Evolutionary conservation across 176 grass and related monocot species (phyloP).

Genomic region (Paspalum vaginatum): DNA sequence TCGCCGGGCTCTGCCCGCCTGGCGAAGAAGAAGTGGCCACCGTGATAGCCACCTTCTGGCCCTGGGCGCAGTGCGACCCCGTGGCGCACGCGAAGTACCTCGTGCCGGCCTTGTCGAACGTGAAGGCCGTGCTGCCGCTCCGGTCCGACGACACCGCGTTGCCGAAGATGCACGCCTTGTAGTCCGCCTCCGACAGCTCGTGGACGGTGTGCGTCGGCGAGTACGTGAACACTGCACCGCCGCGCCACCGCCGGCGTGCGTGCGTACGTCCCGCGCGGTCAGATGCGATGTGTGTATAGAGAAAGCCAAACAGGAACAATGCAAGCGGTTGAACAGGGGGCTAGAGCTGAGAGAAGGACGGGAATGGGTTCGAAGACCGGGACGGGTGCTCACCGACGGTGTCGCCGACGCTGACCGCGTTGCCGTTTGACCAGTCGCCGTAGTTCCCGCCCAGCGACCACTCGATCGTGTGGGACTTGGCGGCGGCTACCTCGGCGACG

Average conservation of each 20-base stretch:
- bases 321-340: too few species aligned
- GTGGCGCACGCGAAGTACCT: slow-evolving; percentile 54
- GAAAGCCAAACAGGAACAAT: neutral
- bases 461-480: slow-evolving; percentile 39
- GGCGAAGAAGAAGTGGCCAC: neutral
- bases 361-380: neutral
- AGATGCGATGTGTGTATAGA: neutral
- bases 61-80: slow-evolving; percentile 39
- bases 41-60: slow-evolving; percentile 49
- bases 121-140: slow-evolving; percentile 29
- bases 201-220: slow-evolving; percentile 40
- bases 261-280: neutral
- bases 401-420: slow-evolving; percentile 46
- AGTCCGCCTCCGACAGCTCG: slow-evolving; percentile 56
- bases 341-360: too few species aligned
- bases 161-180: slow-evolving; percentile 35
- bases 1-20: neutral
- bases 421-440: slow-evolving; percentile 42
- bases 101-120: slow-evolving; percentile 36
- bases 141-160: neutral
- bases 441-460: slow-evolving; percentile 36
- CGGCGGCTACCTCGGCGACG: slow-evolving; percentile 38
- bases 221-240: slow-evolving; percentile 55
- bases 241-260: too few species aligned
- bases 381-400: slow-evolving; percentile 49